phyloP scores from a whole-genome alignment of 2,329 filamentous ascomycete species.

The Didymella glomerata region DNA sequence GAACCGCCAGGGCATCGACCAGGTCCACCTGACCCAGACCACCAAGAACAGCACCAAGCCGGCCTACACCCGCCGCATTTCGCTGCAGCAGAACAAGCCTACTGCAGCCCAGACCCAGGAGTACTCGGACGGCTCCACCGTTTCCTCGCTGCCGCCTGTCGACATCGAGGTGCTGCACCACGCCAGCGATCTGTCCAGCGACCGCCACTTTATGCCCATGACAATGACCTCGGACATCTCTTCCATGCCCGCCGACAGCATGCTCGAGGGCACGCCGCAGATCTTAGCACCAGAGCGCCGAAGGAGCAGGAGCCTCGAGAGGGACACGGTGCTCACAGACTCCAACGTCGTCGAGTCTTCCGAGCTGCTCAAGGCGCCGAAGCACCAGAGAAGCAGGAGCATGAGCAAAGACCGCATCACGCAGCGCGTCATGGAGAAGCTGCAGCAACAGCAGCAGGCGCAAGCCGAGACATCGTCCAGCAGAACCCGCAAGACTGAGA shows the following conservation, averaged over 20 bases:
- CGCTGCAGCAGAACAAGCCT: constrained; percentile 56
- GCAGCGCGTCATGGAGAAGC: constrained; percentile 74
- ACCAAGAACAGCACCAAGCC: constrained; percentile 73
- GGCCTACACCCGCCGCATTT: constrained; percentile 73
- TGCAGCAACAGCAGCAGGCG: constrained; percentile 62
- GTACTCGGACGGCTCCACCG: constrained; percentile 84
- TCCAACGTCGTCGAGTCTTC: constrained; percentile 35
- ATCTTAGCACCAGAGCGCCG: constrained; percentile 57
- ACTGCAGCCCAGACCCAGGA: constrained; percentile 48
- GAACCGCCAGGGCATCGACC: constrained; percentile 69
- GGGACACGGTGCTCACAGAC: constrained; percentile 44
- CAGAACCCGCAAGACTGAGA: constrained; percentile 32
- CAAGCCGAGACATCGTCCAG: constrained; percentile 56
- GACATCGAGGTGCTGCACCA: constrained; percentile 85
- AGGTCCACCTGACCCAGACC: constrained; percentile 86
- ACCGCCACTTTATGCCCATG: constrained; percentile 71
- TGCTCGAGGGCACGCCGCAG: constrained; percentile 65
- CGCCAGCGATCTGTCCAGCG: constrained; percentile 72
- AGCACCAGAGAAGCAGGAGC: constrained; percentile 67
- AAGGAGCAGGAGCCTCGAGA: constrained; percentile 61
- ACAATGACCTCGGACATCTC: constrained; percentile 85
- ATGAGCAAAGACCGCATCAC: constrained; percentile 72
- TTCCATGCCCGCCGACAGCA: constrained; percentile 76
- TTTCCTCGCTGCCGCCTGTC: constrained; percentile 73
- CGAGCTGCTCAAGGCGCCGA: constrained; percentile 63